phyloP scores from a whole-genome alignment of 2,329 filamentous ascomycete species.

The Aspergillus persii region DNA sequence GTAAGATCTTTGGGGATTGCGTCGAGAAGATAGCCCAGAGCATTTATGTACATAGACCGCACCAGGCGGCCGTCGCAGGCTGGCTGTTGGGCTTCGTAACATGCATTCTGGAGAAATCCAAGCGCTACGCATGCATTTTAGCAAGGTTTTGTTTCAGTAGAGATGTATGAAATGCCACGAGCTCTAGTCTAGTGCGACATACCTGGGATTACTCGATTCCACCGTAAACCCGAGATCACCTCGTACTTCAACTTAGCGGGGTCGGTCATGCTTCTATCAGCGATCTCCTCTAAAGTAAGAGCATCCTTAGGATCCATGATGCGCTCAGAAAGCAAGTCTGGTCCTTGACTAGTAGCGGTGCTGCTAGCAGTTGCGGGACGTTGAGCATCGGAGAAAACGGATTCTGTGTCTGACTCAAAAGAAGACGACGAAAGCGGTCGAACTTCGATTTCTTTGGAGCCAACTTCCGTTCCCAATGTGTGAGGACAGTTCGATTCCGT shows the following conservation, averaged over 20 bases:
- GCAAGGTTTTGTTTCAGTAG: not conserved
- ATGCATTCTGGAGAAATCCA: conserved; percentile 35
- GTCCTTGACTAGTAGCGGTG: conserved; percentile 6
- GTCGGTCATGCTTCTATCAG: conserved; percentile 9
- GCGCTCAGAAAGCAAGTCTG: conserved; percentile 12
- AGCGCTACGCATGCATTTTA: conserved; percentile 27
- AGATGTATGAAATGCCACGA: not conserved
- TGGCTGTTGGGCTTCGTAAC: conserved; percentile 34
- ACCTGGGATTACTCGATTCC: conserved; percentile 38
- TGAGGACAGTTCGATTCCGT: not conserved
- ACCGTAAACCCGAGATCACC: conserved; percentile 30
- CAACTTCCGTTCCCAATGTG: conserved; percentile 1
- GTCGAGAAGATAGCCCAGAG: conserved; percentile 38
- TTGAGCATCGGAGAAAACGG: conserved; percentile 2
- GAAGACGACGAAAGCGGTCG: conserved; percentile 2
- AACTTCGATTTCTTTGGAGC: not conserved
- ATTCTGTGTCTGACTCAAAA: conserved; percentile 1
- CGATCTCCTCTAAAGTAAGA: conserved; percentile 15
- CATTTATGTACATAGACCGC: conserved; percentile 36
- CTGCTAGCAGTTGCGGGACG: conserved; percentile 15
- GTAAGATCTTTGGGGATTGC: conserved; percentile 33
- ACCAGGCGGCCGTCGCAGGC: conserved; percentile 31
- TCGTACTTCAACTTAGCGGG: conserved; percentile 25
- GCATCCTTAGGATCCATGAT: conserved; percentile 23
- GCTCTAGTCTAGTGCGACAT: conserved; percentile 1